Evolutionary conservation across 2,329 filamentous ascomycete genomes (phyloP), one percentile per base, ranked within the genome.

Genomic region (Colletotrichum theobromicola): DNA sequence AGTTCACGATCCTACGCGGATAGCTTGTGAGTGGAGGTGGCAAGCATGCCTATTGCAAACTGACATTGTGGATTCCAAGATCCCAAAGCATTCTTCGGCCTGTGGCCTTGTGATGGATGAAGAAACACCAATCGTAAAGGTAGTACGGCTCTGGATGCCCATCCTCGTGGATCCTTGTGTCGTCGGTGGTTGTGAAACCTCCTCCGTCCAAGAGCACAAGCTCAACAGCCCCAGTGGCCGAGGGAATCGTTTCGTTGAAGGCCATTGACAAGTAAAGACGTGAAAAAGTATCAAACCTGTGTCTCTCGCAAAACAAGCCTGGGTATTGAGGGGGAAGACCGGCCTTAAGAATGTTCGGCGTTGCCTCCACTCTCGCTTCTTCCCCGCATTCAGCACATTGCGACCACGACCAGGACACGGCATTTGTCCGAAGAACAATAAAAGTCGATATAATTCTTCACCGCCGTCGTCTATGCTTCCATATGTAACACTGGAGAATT

Each of bases 121-220:
- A 32, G 58, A 61, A 61, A 32, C 58, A 61, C 35, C 32, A 62
- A 35, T 62, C 24, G 30, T 62, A 24, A 18, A 62, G 60, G 21
- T 24, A 62, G 28, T 37, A 62, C 12, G 60, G 60, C 12, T 24
- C 35, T n/a, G 15, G 9, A 62, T 37, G 30, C 30, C 60, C 60
- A 35, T 62, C 60, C 18, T 30, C 60, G 30, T 62, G 60, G n/a
- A 62, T 62, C 60, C 35, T 62, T 24, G 60, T 62, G 60, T 62
- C 60, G 32, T 62, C 60, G 6, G 60, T 62, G 32, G 60, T 62
- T 24, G 60, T 62, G 7, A 62, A 24, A n/a, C 60, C 60, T 21
- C 60, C 60, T 21, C 60, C 60, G 35, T 62, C 60, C 32, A 37
- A n/a, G 35, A 62, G 35, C n/a, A 12, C n/a, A n/a, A 62, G 10